Evolutionary conservation across 2,329 filamentous ascomycete species (phyloP), one percentile per base, ranked within the genome.

Genomic region (Fusarium bactridioides): DNA sequence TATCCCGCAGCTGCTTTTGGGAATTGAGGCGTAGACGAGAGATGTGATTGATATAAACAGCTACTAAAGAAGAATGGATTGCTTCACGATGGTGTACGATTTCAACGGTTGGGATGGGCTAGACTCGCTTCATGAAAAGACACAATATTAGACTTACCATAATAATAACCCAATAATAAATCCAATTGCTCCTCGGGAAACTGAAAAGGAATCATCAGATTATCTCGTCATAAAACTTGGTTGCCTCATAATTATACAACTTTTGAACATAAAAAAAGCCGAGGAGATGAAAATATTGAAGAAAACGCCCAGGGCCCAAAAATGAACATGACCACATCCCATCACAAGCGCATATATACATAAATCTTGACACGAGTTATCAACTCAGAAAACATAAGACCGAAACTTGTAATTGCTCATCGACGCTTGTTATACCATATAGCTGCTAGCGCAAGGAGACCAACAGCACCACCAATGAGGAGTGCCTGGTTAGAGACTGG

Each of bases 1-100:
- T 92, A 92, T 75, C 89, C 90, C 5, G 85, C 88, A 16, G 89
- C 89, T 12, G 89, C 89, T 15, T 92, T 91, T 80, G 87, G 86
- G 21, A 83, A 80, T 44, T 84, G 73, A 47, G 59, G 15, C 66
- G 38, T 35, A 38, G 16, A 35, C 13, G 19, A 58, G 43, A 35
- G 27, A 59, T 23, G 38, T 41, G 33, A 48, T 18, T 41, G 10
- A 40, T 23, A 38, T 21, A 31, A 38, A n/a, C 31, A 38, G 25
- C 16, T 35, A 23, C 19, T 41, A 19, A 18, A 37, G 40, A 63
- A 33, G 56, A 21, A 58, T 43, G 31, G 55, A 38, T 57, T 58
- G 53, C 44, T 64, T 74, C 44, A 74, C 35, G 67, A 74, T 55
- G 21, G 57, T 56, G 40, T 35, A 69, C 51, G 66, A 69, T 54